Base-by-base conservation (phyloP, 371 early-diverging fungal species). In the Mucor saturninus region DNA sequence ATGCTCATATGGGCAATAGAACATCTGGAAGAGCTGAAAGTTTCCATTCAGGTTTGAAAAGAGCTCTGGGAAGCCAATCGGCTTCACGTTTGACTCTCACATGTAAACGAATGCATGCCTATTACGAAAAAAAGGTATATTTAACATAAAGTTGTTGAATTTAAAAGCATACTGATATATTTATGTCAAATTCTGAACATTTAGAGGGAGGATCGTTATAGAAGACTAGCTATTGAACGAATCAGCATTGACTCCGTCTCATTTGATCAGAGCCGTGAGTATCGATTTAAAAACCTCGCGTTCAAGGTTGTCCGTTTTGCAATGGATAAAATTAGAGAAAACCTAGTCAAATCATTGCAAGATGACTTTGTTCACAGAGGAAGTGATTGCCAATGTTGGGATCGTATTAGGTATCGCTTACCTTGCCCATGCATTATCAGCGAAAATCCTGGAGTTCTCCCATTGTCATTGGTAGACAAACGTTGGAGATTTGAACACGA, bases 71-170 rank as follows among this genome's bases (percentile, higher is more conserved):
- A 1, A 10, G 15, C 35, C 53, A 53, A n/a, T 53, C 35, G 31
- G 53, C 53, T 28, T 2, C 35, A 14, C 2, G 35, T 3, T n/a
- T 53, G 13, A 15, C 37, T 8, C 35, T 53, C 6, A 37, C 37
- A 1, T 35, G 35, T 28, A 21, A 29, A 5, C 49, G 49, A 28
- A 49, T 28, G 49, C 14, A 53, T 53, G 35, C 32, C 53, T 53
- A 53, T 53, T 53, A 53, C 14, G 32, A 53, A 2, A 14, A 53
- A 26, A 53, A 53, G 53, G 53, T 53, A 53, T 35, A 28, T 49
- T 28, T 21, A 49, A 4, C 7, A 29, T 2, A 28, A 21, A 15
- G 6, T n/a, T n/a, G n/a, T n/a, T n/a, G n/a, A 49, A 49, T 8
- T 28, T 28, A 49, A 21, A 21, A n/a, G 9, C 29, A 28, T 49